phyloP scores from a whole-genome alignment of 2,329 filamentous ascomycete species.

The Rhynchosporium secalis region DNA sequence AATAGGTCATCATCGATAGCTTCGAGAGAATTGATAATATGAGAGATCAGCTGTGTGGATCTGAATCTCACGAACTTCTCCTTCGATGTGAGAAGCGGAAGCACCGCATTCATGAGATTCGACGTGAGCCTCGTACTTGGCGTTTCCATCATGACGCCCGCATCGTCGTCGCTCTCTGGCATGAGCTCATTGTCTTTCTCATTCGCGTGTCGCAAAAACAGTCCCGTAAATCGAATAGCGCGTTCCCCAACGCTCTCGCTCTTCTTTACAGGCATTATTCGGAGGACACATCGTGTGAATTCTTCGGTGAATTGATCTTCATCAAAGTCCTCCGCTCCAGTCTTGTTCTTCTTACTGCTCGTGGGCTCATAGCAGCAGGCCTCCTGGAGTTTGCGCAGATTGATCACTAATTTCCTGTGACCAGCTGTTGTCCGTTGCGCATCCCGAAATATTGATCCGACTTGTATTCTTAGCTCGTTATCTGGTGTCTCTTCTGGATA shows the following conservation, averaged over 20 bases:
- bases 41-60: constrained; percentile 83
- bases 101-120: constrained; percentile 68
- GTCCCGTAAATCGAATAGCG: constrained; percentile 80
- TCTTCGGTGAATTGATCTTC: constrained; percentile 88
- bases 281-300: constrained; percentile 77
- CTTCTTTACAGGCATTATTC: constrained; percentile 87
- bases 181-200: constrained; percentile 71
- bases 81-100: constrained; percentile 79
- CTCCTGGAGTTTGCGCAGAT: constrained; percentile 87
- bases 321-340: constrained; percentile 65
- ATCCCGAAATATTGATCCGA: constrained; percentile 73
- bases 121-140: constrained; percentile 78
- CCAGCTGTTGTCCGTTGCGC: constrained; percentile 88
- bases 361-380: constrained; percentile 69
- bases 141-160: constrained; percentile 74
- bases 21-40: constrained; percentile 89
- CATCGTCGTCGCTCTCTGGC: constrained; percentile 63
- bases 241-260: constrained; percentile 85
- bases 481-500: constrained; percentile 72
- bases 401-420: constrained; percentile 86
- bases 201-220: constrained; percentile 74
- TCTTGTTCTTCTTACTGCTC: constrained; percentile 53
- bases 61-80: constrained; percentile 92
- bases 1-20: constrained; percentile 92
- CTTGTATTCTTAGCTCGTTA: constrained; percentile 69